Percentiles rank a stretch among this genome's conserved stretches.
These are phyloP conservation scores for Aspergillus sp. DNA, from an alignment of 2,329 filamentous ascomycete genomes.

Conservation along the genomic window DNA sequence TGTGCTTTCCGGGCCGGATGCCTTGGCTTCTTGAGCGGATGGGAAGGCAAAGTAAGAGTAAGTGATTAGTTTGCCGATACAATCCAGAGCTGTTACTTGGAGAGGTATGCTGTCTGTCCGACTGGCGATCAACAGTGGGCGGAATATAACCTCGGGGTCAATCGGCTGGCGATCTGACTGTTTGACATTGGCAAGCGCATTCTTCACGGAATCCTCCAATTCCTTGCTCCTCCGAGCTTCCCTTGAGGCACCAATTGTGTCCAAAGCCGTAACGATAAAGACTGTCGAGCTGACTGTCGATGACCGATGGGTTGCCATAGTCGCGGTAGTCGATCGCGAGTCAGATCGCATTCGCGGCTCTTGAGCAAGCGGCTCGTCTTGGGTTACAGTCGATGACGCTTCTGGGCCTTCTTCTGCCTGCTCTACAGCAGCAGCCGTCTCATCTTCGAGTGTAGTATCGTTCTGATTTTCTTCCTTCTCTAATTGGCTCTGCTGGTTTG, in stretches of 20 bases:
- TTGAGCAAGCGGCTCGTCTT: slow-evolving; percentile 29
- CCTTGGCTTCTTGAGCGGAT: slow-evolving; percentile 41
- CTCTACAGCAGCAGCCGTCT: slow-evolving; percentile 20
- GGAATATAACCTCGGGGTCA: slow-evolving; percentile 89
- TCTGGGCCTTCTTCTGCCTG: slow-evolving; percentile 23
- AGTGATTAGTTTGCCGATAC: slow-evolving; percentile 97
- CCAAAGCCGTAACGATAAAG: slow-evolving; percentile 91
- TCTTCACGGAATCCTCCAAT: slow-evolving; percentile 78
- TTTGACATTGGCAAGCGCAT: slow-evolving; percentile 83
- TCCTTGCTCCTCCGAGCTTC: slow-evolving; percentile 87
- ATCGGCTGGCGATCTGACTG: slow-evolving; percentile 79
- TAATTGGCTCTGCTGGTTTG: slow-evolving; percentile 24
- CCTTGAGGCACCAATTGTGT: slow-evolving; percentile 88
- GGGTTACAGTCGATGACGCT: slow-evolving; percentile 24
- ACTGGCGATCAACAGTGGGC: slow-evolving; percentile 86
- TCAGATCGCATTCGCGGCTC: slow-evolving; percentile 58
- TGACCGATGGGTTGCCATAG: slow-evolving; percentile 55
- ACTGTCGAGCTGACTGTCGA: slow-evolving; percentile 89
- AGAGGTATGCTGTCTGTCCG: slow-evolving; percentile 83
- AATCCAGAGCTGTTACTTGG: slow-evolving; percentile 89
- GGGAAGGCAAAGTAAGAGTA: slow-evolving; percentile 95
- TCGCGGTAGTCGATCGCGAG: slow-evolving; percentile 63
- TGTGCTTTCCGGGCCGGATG: slow-evolving; percentile 30
- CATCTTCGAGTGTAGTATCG: slow-evolving; percentile 20
- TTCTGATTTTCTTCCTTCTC: slow-evolving; percentile 25